Base-by-base conservation (phyloP, 2,329 filamentous ascomycete genomes). In the Fusarium ambrosium region DNA sequence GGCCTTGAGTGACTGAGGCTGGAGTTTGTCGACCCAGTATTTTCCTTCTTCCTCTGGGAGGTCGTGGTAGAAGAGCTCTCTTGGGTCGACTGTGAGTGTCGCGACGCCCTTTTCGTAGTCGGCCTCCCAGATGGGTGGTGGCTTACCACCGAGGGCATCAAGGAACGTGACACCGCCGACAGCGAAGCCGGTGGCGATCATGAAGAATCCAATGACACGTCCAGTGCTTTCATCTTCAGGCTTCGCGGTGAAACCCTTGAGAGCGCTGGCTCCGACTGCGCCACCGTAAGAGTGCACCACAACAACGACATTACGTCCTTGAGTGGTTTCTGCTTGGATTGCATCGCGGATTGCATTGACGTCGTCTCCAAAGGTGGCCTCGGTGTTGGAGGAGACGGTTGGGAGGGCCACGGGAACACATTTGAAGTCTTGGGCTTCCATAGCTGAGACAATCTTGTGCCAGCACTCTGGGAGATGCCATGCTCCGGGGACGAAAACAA, bases 11-110 rank as follows among this genome's bases (percentile, higher is more conserved):
- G 82, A 82, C 22, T 89, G 86, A 0, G 72, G 74, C 0, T 76
- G 80, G 6, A 89, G 84, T 67, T 84, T 82, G 0, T 75, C 77
- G 1, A 82, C 82, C 85, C 86, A 88, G 45, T 79, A 79, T 4
- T 84, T 78, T 0, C 79, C 85, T 62, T 89, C 87, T 1, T 85
- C 82, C 1, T 70, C 75, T 0, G 86, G 81, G 0, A 89, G 68
- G 75, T 89, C 87, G 69, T 89, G 86, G 67, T 89, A 89, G 66
- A 89, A 86, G 3, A 88, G 70, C 7, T 87, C 79, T 8, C 81
- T 72, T 0, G 85, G 78, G 20, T 84, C 73, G 4, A 80, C 80
- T 18, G 81, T 77, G 6, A 89, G 64, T 1, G 83, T 82, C 1
- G 84, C 84, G 48, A 82, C 84, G 5, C 87, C 87, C 0, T 81